Base-by-base conservation (phyloP, 2,329 filamentous ascomycete genomes). In the Cadophora gregata region DNA sequence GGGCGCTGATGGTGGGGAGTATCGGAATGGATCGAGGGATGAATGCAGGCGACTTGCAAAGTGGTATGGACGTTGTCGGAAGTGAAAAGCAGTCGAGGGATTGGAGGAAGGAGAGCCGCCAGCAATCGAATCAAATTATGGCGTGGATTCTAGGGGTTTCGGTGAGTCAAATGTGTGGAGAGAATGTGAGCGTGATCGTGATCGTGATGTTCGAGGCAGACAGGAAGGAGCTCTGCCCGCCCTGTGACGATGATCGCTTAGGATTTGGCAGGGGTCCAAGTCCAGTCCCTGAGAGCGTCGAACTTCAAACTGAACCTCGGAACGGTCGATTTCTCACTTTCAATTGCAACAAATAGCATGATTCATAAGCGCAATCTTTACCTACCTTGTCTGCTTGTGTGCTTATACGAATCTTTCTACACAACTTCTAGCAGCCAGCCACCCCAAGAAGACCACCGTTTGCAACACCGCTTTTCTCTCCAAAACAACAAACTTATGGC, bases 1-100 rank as follows among this genome's bases (percentile, higher is more conserved):
- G 42, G 64, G 56, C 5, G 59, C 29, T 36, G 29, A 36, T 36
- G 25, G 56, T 51, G 64, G 66, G 47, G 66, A 33, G 60, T 64
- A 56, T 64, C 69, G 58, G 58, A 56, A 59, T 33, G 38, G 29
- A 24, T 42, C 19, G 42, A 27, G 50, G 50, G 27, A 31, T 33
- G 27, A 25, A 51, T 25, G 45, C 31, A 48, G 21, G 38, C 19
- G 50, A 53, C 6, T 33, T 21, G 42, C 42, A 47, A 53, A 33
- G 14, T 16, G 50, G 50, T 33, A 33, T 58, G 59, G 59, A 63
- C 12, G 50, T 10, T 53, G 21, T 25, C 63, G 47, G 63, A 55
- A 50, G 59, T 50, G 59, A 48, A n/a, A 50, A 16, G 24, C n/a
- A 27, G n/a, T 42, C 24, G 45, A 42, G 38, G 48, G 42, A 59